Evolutionary conservation across 1,284 basidiomycete species (phyloP).

Genomic region (Cryptococcus sp.): DNA sequence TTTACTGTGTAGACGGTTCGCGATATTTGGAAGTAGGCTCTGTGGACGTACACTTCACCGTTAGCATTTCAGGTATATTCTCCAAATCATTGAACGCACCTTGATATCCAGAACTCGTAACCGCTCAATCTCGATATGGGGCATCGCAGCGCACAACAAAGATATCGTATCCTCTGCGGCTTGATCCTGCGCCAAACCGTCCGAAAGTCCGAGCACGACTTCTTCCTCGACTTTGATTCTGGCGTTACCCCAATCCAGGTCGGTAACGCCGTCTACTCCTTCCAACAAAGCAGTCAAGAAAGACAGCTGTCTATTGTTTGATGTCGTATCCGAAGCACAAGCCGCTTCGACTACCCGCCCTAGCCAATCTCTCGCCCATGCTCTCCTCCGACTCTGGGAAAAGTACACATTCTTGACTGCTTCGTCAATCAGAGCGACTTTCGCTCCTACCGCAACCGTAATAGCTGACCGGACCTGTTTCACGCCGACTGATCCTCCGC

Average conservation of each 20-base stretch:
- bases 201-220: constrained; percentile 23
- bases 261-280: constrained; percentile 22
- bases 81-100: constrained; percentile 17
- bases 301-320: neutral
- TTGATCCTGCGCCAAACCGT: constrained; percentile 8
- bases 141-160: constrained; percentile 19
- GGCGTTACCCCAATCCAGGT: constrained; percentile 31
- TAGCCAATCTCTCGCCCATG: constrained; percentile 12
- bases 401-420: constrained; percentile 18
- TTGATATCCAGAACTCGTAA: constrained; percentile 27
- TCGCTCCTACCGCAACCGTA: constrained; percentile 12
- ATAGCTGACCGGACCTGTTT: constrained; percentile 18
- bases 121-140: constrained; percentile 14
- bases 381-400: neutral
- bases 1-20: neutral
- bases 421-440: constrained; percentile 9
- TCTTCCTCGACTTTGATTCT: constrained; percentile 32
- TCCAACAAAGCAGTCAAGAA: constrained; percentile 21
- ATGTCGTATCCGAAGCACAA: neutral
- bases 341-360: neutral
- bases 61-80: constrained; percentile 5
- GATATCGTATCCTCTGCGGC: constrained; percentile 4
- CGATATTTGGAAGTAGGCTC: neutral
- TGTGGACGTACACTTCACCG: neutral
- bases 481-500: neutral